These are phyloP conservation scores for Knoxdaviesia capensis DNA, from an alignment of 2,329 filamentous ascomycete genomes.

Conservation along the genomic window DNA sequence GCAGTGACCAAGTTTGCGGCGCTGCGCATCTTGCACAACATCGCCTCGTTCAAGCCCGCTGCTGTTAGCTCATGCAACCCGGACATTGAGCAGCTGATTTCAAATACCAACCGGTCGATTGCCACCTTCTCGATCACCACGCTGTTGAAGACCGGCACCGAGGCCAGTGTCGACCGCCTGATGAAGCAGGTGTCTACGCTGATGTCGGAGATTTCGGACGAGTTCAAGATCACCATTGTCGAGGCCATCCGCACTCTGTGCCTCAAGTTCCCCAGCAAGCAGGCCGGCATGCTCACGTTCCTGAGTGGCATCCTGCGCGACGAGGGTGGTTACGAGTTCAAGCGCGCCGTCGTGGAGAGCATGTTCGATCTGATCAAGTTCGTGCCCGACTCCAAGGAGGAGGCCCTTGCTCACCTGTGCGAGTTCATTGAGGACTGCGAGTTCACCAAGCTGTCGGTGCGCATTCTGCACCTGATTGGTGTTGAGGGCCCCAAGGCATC, in stretches of 20 bases:
- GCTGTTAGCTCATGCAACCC: slow-evolving; percentile 88
- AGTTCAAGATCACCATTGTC: slow-evolving; percentile 99
- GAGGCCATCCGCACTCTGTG: slow-evolving; percentile 93
- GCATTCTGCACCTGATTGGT: slow-evolving; percentile 84
- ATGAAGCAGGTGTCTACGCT: slow-evolving; percentile 98
- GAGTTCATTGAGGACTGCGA: slow-evolving; percentile 99
- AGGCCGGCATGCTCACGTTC: slow-evolving; percentile 94
- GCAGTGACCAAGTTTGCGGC: slow-evolving; percentile 96
- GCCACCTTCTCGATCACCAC: slow-evolving; percentile 98
- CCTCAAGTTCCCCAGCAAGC: slow-evolving; percentile 94
- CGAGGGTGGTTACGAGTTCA: slow-evolving; percentile 96
- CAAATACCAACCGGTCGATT: slow-evolving; percentile 91
- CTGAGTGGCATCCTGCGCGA: slow-evolving; percentile 91
- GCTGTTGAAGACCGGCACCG: slow-evolving; percentile 92
- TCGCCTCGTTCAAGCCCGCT: slow-evolving; percentile 88
- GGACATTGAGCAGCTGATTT: slow-evolving; percentile 91
- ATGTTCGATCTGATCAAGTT: slow-evolving; percentile 99
- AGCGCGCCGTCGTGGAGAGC: slow-evolving; percentile 91
- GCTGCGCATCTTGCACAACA: slow-evolving; percentile 87
- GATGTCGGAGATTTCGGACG: slow-evolving; percentile 97
- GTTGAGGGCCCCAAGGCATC: slow-evolving; percentile 88
- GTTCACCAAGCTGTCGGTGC: slow-evolving; percentile 91
- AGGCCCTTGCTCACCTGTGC: slow-evolving; percentile 81
- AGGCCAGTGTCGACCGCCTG: slow-evolving; percentile 84
- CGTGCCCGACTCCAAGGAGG: slow-evolving; percentile 67